Base-by-base conservation (phyloP, 2,329 filamentous ascomycete genomes). In the Cyanodermella asteris region DNA sequence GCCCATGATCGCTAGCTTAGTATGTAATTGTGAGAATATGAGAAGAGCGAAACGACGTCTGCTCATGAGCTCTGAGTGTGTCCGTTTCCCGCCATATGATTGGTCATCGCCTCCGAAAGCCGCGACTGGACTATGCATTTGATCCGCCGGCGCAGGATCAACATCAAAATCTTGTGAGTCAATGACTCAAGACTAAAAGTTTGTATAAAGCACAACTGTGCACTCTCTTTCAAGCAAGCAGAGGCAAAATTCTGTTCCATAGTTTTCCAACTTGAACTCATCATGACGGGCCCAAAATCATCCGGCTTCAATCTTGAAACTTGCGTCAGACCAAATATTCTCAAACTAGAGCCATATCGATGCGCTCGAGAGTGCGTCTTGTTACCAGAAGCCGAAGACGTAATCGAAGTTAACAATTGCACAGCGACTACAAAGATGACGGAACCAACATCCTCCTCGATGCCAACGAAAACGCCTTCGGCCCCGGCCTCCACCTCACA, bases 401-500 rank as follows among this genome's bases (percentile, higher is more conserved):
- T 3, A 16, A 27, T 24, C 36, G 36, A n/a, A 47, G 36, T 54
- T 36, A 44, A 37, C 41, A 35, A 46, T 34, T 34, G 38, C 25
- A 42, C 44, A 90, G 80, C 55, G 87, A 97, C 63, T 94, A 97
- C 64, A 93, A 97, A 56, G 84, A 97, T 47, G 76, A 97, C 45
- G 87, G 87, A 37, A 84, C 71, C 30, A 94, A 94, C 43, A 70
- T 94, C 40, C 72, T 97, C 26, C 74, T 97, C 36, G 87, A 97
- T 46, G 87, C 87, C 38, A 97, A 97, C 43, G 87, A 97, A 55
- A 97, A 97, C 44, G 81, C 87, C 31, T 93, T 74, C 41, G 87
- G 87, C 0, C 84, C 87, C 0, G 73, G 77, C 2, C 55, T 93
- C 24, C 53, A 59, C 3, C 38, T 71, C 24, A 49, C 49, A 16